Evolutionary conservation across 257 asterid species (phyloP).

Genomic region (Lycium ferocissimum): DNA sequence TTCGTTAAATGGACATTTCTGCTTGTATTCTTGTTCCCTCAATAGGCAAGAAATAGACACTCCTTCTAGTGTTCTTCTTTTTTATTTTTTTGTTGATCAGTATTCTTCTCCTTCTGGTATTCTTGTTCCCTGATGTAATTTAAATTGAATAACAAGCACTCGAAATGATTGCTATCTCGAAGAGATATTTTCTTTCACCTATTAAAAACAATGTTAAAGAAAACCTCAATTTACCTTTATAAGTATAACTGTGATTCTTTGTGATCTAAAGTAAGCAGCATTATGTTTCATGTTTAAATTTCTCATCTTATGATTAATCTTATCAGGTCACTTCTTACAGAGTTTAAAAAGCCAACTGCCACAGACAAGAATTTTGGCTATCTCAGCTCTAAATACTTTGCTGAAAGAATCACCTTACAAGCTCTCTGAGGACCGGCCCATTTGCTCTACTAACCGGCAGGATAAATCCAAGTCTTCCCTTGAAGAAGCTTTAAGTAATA

Average conservation of each 20-base stretch:
- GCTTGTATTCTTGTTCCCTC: constrained; percentile 11
- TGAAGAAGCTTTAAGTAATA: constrained; percentile 77
- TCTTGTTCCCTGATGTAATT: background rate
- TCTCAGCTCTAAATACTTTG: constrained; percentile 93
- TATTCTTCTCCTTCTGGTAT: constrained; percentile 14
- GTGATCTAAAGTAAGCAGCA: constrained; percentile 27
- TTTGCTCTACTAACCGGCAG: constrained; percentile 42
- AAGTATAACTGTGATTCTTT: constrained; percentile 14
- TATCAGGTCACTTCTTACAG: constrained; percentile 94
- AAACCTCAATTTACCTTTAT: constrained; percentile 4
- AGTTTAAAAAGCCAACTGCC: constrained; percentile 98
- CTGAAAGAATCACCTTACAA: constrained; percentile 96
- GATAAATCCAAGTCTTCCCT: constrained; percentile 73
- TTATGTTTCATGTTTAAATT: background rate
- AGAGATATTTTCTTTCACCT: background rate
- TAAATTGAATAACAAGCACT: background rate
- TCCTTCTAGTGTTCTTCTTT: background rate
- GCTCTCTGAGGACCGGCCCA: constrained; percentile 52
- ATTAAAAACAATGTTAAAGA: background rate
- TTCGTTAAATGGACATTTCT: background rate
- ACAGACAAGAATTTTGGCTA: constrained; percentile 96
- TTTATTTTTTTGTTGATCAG: background rate
- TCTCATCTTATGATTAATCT: constrained; percentile 35
- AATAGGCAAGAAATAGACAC: background rate
- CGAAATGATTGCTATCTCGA: constrained; percentile 13